Evolutionary conservation across 495 filamentous ascomycete species (phyloP), one percentile per base, ranked within the genome.

Genomic region (Cryomyces antarcticus): DNA sequence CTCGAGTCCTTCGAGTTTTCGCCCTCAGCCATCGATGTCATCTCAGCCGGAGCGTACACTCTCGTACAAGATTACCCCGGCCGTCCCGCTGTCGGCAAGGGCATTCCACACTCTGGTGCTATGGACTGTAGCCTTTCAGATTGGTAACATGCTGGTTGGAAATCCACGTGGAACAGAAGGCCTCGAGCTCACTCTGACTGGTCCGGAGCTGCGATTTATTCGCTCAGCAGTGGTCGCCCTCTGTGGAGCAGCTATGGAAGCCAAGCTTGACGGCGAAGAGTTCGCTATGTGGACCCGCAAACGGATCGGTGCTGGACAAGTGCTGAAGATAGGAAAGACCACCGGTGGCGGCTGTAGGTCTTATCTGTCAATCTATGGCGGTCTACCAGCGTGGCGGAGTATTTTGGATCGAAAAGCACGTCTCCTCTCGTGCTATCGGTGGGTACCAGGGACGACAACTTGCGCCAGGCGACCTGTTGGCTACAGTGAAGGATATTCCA

Each of bases 321-420:
- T 45, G 34, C 51, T 78, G 24, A 70, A 65, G 33, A 66, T 78
- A 39, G 73, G 71, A 9, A 69, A 66, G 35, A 61, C 62, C 5
- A 65, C 53, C 6, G 63, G 57, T 28, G 60, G 61, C 13, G 73
- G 72, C 3, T 73, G 67, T 43, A 62, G 72, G 43, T 59, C 61
- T 7, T 78, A 78, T 49, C 60, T 77, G n/a, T 71, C 71, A 5
- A 57, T 77, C 5, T 60, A 60, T 41, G 72, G 74, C 5, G 74
- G 74, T 0, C 65, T 78, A 43, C 65, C 67, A 5, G 58, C 60
- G 59, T 77, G 34, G 64, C 72, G 17, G 52, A 65, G 24, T 72
- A 65, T 55, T 72, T 76, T 49, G 69, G 69, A 4, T 74, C 70
- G 5, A 77, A 75, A 49, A 63, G 69, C 0, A 75, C 71, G 1